Percentiles rank a stretch among this genome's conserved stretches.
phyloP scores from a whole-genome alignment of 768 basidiomycete genomes.

The Amanita subjunquillea region DNA sequence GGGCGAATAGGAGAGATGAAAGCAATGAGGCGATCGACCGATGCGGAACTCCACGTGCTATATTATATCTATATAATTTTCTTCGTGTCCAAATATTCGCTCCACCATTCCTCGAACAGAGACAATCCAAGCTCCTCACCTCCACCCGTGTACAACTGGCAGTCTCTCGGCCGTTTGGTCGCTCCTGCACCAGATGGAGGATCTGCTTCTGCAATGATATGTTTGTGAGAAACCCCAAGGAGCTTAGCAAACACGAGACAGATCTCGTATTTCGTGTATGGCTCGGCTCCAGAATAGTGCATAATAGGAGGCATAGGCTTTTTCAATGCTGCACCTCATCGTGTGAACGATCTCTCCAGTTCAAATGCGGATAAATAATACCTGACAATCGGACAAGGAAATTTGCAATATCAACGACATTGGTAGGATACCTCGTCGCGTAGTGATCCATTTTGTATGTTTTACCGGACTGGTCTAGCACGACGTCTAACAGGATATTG shows the following conservation, averaged over 20 bases:
- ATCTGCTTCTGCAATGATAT: constrained; percentile 67
- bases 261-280: constrained; percentile 91
- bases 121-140: constrained; percentile 59
- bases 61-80: not conserved
- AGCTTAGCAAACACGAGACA: constrained; percentile 69
- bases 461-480: constrained; percentile 80
- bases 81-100: constrained; percentile 19
- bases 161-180: constrained; percentile 71
- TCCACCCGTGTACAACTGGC: constrained; percentile 65
- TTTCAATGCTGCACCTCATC: constrained; percentile 18
- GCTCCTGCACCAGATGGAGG: constrained; percentile 54
- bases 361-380: constrained; percentile 25
- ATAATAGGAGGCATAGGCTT: constrained; percentile 56
- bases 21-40: not conserved
- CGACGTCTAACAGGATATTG: constrained; percentile 81
- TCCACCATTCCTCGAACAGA: constrained; percentile 85
- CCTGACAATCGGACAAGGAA: constrained; percentile 74
- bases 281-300: constrained; percentile 77
- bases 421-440: constrained; percentile 88
- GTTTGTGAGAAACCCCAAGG: constrained; percentile 57
- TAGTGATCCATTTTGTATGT: constrained; percentile 94
- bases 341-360: not conserved
- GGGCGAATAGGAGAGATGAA: not conserved
- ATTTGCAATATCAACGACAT: constrained; percentile 75
- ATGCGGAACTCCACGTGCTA: no score